Evolutionary conservation across 306 rosid genomes (phyloP).

Genomic region (Ammopiptanthus mongolicus): DNA sequence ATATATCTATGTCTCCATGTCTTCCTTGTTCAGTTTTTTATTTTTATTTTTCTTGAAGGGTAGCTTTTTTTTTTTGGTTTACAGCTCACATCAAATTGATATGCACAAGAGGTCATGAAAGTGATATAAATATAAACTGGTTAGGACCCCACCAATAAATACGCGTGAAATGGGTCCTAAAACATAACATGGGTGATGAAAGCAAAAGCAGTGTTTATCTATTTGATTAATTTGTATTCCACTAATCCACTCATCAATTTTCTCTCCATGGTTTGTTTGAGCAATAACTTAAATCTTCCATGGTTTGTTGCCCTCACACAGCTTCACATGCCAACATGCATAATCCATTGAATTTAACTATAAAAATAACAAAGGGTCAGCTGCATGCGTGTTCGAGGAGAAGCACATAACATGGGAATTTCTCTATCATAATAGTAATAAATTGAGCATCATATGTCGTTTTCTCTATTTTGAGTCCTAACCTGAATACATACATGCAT

Average conservation of each 20-base stretch:
- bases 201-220: conserved; percentile 24
- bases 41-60: background rate
- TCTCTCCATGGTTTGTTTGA: background rate
- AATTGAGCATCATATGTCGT: conserved; percentile 17
- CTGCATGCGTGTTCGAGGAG: conserved; percentile 26
- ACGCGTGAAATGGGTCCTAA: conserved; percentile 65
- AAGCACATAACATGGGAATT: conserved; percentile 34
- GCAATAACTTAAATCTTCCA: conserved; percentile 19
- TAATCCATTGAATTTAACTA: conserved; percentile 44
- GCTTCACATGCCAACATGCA: conserved; percentile 36
- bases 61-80: conserved; percentile 29
- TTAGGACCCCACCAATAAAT: conserved; percentile 29
- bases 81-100: conserved; percentile 45
- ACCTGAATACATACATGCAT: conserved; percentile 26
- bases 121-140: conserved; percentile 1
- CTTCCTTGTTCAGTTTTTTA: background rate
- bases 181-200: conserved; percentile 60
- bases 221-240: background rate
- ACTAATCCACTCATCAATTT: no score
- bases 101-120: conserved; percentile 43
- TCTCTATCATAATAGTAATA: background rate
- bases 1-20: conserved; percentile 24
- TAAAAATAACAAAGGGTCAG: conserved; percentile 15
- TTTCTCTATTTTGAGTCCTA: conserved; percentile 21
- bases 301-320: conserved; percentile 14